Conservation (phyloP, 371 early-diverging fungal species). For the Mortierella sp. region DNA sequence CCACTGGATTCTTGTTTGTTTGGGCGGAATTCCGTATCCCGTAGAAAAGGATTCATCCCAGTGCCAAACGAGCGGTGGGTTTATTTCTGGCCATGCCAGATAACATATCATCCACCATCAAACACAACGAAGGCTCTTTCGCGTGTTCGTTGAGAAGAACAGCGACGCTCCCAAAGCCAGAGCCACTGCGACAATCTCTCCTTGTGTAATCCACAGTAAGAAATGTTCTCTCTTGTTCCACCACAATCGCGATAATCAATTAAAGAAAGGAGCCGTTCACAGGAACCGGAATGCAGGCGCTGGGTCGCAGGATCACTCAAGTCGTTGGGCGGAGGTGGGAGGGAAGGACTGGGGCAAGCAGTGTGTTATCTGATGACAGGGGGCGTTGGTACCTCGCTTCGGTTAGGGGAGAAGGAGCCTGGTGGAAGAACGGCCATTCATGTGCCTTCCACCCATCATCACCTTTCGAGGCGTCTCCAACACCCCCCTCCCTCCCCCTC, state of each 20-base stretch:
- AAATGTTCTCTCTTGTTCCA: neutral
- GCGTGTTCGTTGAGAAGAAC: too few relatives aligned
- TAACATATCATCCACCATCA: constrained; percentile 12
- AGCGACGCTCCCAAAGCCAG: too few relatives aligned
- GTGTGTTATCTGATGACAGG: neutral
- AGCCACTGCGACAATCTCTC: too few relatives aligned
- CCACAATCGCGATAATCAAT: constrained; percentile 27
- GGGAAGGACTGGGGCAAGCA: neutral
- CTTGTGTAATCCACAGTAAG: neutral
- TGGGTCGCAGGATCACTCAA: too few relatives aligned
- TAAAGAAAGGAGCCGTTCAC: constrained; percentile 17
- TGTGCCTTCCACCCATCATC: neutral
- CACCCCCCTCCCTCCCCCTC: too few relatives aligned
- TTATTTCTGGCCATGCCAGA: constrained; percentile 15
- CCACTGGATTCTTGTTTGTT: constrained; percentile 10
- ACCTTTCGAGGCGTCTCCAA: too few relatives aligned
- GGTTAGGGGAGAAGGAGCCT: neutral
- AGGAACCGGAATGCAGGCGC: neutral
- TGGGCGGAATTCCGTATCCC: neutral
- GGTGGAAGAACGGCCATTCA: constrained; percentile 19
- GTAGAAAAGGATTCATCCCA: too few relatives aligned
- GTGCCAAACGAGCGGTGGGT: too few relatives aligned
- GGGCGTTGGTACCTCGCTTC: neutral
- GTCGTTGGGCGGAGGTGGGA: too few relatives aligned
- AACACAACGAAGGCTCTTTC: constrained; percentile 2